Evolutionary conservation across 257 asterid species (phyloP).

Genomic region (Nicotiana sylvestris): DNA sequence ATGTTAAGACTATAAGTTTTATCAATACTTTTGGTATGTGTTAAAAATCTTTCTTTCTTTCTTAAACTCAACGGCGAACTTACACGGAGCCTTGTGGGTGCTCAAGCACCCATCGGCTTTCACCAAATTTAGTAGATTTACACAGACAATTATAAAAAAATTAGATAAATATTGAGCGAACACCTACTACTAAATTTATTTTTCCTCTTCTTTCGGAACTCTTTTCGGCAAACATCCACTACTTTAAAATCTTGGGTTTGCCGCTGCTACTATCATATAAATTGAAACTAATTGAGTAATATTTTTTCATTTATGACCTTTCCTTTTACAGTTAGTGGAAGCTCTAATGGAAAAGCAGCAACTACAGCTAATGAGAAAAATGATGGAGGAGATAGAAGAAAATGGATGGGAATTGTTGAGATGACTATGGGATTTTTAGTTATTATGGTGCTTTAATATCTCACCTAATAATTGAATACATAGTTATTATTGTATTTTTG

Average conservation of each 20-base stretch:
- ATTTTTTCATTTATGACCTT: background rate
- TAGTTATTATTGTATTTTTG: background rate
- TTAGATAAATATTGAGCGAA: too few relatives aligned
- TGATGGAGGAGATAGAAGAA: background rate
- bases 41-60: background rate
- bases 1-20: too few relatives aligned
- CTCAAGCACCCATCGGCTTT: too few relatives aligned
- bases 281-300: background rate
- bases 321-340: background rate
- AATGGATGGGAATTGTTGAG: background rate
- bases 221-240: too few relatives aligned
- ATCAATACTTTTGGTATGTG: background rate
- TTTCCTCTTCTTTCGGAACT: too few relatives aligned
- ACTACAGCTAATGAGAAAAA: background rate
- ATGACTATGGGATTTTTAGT: background rate
- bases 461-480: constrained; percentile 11
- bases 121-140: too few relatives aligned
- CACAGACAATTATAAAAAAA: too few relatives aligned
- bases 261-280: background rate
- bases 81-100: too few relatives aligned
- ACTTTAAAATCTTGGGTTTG: too few relatives aligned
- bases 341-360: background rate
- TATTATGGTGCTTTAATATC: constrained; percentile 21
- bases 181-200: too few relatives aligned
- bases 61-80: background rate